Evolutionary conservation across 225 moss, liverwort and hornwort species (phyloP).

Genomic region (Sphagnum contortum): DNA sequence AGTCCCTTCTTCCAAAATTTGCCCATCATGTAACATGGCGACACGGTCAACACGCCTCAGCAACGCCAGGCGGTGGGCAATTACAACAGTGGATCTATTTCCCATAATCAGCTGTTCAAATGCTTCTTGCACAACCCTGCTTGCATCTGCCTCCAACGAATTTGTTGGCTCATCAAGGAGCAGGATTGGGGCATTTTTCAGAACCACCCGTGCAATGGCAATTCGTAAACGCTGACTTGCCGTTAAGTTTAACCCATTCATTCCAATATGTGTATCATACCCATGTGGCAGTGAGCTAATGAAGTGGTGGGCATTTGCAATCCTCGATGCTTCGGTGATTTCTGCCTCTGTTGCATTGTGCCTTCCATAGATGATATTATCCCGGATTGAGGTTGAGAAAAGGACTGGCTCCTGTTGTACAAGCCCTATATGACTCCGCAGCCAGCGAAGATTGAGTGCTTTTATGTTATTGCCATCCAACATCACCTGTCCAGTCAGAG

Average conservation of each 20-base stretch:
- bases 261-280: slow-evolving; percentile 64
- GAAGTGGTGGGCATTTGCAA: slow-evolving; percentile 80
- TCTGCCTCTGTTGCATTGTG: slow-evolving; percentile 74
- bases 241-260: slow-evolving; percentile 55
- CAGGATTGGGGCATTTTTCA: slow-evolving; percentile 72
- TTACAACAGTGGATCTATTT: slow-evolving; percentile 62
- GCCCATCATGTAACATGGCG: slow-evolving; percentile 74
- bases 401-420: slow-evolving; percentile 72
- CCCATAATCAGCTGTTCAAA: slow-evolving; percentile 78
- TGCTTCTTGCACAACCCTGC: slow-evolving; percentile 76
- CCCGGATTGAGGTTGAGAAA: slow-evolving; percentile 63
- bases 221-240: slow-evolving; percentile 62
- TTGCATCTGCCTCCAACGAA: slow-evolving; percentile 54
- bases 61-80: slow-evolving; percentile 67
- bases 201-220: slow-evolving; percentile 67
- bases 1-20: slow-evolving; percentile 72
- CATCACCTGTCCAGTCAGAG: slow-evolving; percentile 52
- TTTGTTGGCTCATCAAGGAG: slow-evolving; percentile 69
- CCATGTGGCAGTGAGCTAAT: slow-evolving; percentile 69
- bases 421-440: slow-evolving; percentile 60
- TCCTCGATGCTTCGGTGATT: slow-evolving; percentile 70
- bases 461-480: slow-evolving; percentile 53
- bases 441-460: slow-evolving; percentile 56
- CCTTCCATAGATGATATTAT: slow-evolving; percentile 68
- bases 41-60: slow-evolving; percentile 64